Percentiles rank a stretch among this genome's conserved stretches.
These are phyloP conservation scores for Didymella arachidicola DNA, from an alignment of 2,329 filamentous ascomycete genomes.

Conservation along the genomic window DNA sequence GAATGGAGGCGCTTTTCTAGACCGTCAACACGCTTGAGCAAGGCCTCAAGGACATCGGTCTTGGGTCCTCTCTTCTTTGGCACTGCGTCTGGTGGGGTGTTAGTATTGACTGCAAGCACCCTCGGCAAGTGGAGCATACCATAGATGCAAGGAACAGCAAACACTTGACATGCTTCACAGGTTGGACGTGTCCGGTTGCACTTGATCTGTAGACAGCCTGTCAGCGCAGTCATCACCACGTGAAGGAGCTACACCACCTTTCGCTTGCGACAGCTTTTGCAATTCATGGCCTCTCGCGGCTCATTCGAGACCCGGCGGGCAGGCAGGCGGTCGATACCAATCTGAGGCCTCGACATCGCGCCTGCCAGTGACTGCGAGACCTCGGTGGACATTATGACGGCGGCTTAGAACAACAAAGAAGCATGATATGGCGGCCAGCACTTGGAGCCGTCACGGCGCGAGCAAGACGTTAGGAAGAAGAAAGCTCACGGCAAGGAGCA, in stretches of 20 bases:
- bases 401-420: slow-evolving; percentile 34
- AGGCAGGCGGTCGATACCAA: slow-evolving; percentile 81
- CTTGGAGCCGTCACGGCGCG: slow-evolving; percentile 17
- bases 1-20: slow-evolving; percentile 79
- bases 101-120: slow-evolving; percentile 22
- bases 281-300: slow-evolving; percentile 91
- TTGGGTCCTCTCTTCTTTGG: slow-evolving; percentile 91
- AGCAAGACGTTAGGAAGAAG: slow-evolving; percentile 36
- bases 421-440: slow-evolving; percentile 43
- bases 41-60: slow-evolving; percentile 84
- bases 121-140: slow-evolving; percentile 60
- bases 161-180: slow-evolving; percentile 88
- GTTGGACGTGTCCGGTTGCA: slow-evolving; percentile 85
- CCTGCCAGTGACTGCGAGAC: slow-evolving; percentile 40
- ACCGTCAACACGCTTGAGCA: slow-evolving; percentile 84
- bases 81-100: slow-evolving; percentile 70
- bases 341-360: slow-evolving; percentile 75
- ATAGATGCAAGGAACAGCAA: slow-evolving; percentile 87
- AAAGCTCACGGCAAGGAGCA: slow-evolving; percentile 28
- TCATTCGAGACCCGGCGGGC: slow-evolving; percentile 75
- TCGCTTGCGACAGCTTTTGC: slow-evolving; percentile 90
- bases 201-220: slow-evolving; percentile 72
- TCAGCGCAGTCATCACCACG: slow-evolving; percentile 22
- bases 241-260: slow-evolving; percentile 66
- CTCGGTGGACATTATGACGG: slow-evolving; percentile 43